Conservation (phyloP, 352 stramenopile species). For the Phytophthora ramorum region DNA sequence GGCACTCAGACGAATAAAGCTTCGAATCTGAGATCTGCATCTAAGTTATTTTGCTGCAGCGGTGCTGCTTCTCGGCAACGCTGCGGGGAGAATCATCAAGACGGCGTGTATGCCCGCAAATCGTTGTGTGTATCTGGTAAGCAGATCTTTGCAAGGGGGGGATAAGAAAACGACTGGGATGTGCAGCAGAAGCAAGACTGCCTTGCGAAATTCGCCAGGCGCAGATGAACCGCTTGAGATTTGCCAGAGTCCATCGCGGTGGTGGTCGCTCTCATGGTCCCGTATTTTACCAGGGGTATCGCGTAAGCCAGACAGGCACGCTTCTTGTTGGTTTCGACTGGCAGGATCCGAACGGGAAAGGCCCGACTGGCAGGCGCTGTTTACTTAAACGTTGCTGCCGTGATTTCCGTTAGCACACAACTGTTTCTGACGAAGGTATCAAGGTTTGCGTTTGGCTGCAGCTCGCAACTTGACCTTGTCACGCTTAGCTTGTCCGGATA, state of each 20-base stretch:
- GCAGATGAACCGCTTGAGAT: constrained; percentile 1
- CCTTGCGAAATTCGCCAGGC: constrained; percentile 14
- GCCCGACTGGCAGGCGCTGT: neutral
- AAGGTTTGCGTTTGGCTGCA: neutral
- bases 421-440: neutral
- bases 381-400: neutral
- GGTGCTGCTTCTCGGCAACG: too few relatives aligned
- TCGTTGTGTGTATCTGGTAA: neutral
- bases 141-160: neutral
- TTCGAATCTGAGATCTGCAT: too few relatives aligned
- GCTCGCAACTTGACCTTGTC: neutral
- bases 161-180: neutral
- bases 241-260: neutral
- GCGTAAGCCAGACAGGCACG: neutral
- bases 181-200: neutral
- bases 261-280: neutral
- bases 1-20: too few relatives aligned
- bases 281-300: neutral
- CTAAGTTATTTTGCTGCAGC: too few relatives aligned
- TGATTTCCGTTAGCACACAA: neutral
- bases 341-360: too few relatives aligned
- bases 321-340: neutral
- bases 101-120: neutral
- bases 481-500: neutral
- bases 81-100: neutral